Conservation (phyloP, 1,139 yeast species). For the Trichomonascaceae sp. region DNA sequence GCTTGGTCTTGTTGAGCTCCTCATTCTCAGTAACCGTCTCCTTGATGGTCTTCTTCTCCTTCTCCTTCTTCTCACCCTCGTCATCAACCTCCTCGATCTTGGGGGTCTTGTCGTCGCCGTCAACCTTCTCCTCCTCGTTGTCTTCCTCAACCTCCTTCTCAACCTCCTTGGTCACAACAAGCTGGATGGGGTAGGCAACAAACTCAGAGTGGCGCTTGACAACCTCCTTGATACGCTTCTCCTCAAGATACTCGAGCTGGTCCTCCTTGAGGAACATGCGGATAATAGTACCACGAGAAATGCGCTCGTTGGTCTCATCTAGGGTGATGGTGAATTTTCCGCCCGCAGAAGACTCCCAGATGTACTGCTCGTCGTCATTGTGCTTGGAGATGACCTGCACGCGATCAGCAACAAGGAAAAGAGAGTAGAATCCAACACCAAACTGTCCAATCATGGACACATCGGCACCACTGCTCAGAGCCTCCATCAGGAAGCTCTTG, state of each 20-base stretch:
- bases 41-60: slow-evolving; percentile 69
- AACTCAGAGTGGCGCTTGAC: slow-evolving; percentile 99
- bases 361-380: slow-evolving; percentile 98
- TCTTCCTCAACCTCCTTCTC: slow-evolving; percentile 78
- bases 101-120: slow-evolving; percentile 53
- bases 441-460: slow-evolving; percentile 99
- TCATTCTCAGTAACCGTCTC: slow-evolving; percentile 83
- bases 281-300: slow-evolving; percentile 91
- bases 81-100: slow-evolving; percentile 61
- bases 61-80: slow-evolving; percentile 46
- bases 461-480: slow-evolving; percentile 98
- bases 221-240: slow-evolving; percentile 98
- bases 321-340: slow-evolving; percentile 95
- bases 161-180: slow-evolving; percentile 96
- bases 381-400: slow-evolving; percentile 97
- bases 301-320: slow-evolving; percentile 71
- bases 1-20: slow-evolving; percentile 98
- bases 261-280: slow-evolving; percentile 98
- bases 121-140: slow-evolving; percentile 43
- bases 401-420: slow-evolving; percentile 97
- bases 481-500: slow-evolving; percentile 94
- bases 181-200: slow-evolving; percentile 97
- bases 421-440: slow-evolving; percentile 99
- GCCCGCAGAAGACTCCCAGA: slow-evolving; percentile 99
- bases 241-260: slow-evolving; percentile 97